Base-by-base conservation (phyloP, 73 alveolate genomes). In the Tetrahymena malaccensis region DNA sequence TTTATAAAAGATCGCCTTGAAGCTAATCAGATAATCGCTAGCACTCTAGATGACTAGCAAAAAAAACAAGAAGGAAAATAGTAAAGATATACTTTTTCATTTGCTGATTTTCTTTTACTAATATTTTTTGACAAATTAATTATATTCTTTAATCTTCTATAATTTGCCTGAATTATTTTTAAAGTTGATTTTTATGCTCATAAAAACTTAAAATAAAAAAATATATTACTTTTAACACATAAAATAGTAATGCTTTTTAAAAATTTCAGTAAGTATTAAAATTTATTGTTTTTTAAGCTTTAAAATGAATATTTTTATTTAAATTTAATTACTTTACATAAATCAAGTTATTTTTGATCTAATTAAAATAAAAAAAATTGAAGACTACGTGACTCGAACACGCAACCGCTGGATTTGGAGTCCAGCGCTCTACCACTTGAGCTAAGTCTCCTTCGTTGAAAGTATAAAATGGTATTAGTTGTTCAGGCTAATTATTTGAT, bases 321-420 rank as follows among this genome's bases (percentile, higher is more conserved):
- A n/a, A n/a, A n/a, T n/a, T n/a, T n/a, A n/a, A n/a, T n/a, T n/a
- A n/a, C n/a, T n/a, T n/a, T n/a, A n/a, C n/a, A n/a, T n/a, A n/a
- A n/a, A n/a, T n/a, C n/a, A 35, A 35, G 43, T 35, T 35, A 6
- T 35, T 35, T 35, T 35, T 35, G 43, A 6, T 4, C 2, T 4
- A 35, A 4, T 55, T 2, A 4, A 55, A 16, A 2, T 0, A 11
- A 70, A 95, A 94, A 95, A 95, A 94, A 37, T 35, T 95, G 97
- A 94, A 95, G 97, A 95, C 96, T 95, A 95, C 96, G 97, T 85
- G 96, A 95, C 89, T 95, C 85, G 97, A 95, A 95, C 96, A 85
- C 97, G 96, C 97, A 94, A 94, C 96, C 97, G 93, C 55, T 94
- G 96, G 97, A 95, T 94, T 94, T 95, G 97, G 96, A 95, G 94